phyloP scores from a whole-genome alignment of 163 green algal species.

The Prototheca stagnorum region DNA sequence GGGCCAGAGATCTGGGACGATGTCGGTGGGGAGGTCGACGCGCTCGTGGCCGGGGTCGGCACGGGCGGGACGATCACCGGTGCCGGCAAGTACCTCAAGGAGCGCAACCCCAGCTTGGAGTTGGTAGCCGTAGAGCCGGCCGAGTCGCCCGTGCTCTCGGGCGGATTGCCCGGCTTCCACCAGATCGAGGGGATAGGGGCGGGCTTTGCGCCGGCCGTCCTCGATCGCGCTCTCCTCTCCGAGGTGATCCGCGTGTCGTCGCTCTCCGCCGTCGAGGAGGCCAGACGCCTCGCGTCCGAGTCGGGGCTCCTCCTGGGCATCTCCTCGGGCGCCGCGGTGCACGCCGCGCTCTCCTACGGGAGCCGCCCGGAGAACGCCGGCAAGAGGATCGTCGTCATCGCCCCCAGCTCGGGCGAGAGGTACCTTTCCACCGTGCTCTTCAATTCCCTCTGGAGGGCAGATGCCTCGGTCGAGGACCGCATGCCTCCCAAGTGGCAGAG shows the following conservation, averaged over 20 bases:
- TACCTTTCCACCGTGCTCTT: constrained; percentile 75
- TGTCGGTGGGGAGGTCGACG: constrained; percentile 60
- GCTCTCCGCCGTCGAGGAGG: constrained; percentile 57
- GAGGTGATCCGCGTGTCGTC: constrained; percentile 56
- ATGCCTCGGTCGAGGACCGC: constrained; percentile 26
- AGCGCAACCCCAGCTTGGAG: constrained; percentile 43
- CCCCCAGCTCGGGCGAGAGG: constrained; percentile 64
- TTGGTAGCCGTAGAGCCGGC: constrained; percentile 80
- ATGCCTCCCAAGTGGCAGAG: constrained; percentile 21
- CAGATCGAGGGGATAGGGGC: constrained; percentile 83
- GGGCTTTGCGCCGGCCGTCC: constrained; percentile 63
- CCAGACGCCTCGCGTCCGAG: constrained; percentile 51
- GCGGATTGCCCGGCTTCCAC: constrained; percentile 54
- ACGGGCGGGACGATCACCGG: constrained; percentile 84
- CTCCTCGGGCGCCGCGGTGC: constrained; percentile 58
- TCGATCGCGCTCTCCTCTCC: constrained; percentile 37
- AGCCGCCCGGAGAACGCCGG: constrained; percentile 51
- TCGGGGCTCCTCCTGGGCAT: constrained; percentile 75
- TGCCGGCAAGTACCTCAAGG: constrained; percentile 60
- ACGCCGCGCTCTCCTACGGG: constrained; percentile 35
- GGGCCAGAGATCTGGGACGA: constrained; percentile 90
- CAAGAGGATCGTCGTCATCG: constrained; percentile 61
- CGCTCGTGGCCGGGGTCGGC: constrained; percentile 73
- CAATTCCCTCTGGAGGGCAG: constrained; percentile 48
- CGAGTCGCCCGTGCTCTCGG: constrained; percentile 68